These are phyloP conservation scores for Bipolaris cookei DNA, from an alignment of 2,329 filamentous ascomycete genomes.

Conservation along the genomic window DNA sequence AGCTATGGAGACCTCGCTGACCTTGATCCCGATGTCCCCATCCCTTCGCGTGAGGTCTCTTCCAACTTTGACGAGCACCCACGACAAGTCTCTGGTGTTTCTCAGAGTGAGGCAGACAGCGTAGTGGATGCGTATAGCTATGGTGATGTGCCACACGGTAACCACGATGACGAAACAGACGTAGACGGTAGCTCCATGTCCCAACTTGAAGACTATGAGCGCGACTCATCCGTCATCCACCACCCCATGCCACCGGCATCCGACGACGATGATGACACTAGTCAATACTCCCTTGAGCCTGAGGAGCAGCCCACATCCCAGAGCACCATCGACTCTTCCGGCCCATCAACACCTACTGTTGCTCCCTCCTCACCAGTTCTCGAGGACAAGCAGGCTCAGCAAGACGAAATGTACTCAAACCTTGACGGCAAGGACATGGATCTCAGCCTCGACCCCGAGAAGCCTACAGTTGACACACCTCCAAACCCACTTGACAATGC, in stretches of 20 bases:
- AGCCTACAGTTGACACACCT: slow-evolving; percentile 50
- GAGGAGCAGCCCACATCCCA: slow-evolving; percentile 45
- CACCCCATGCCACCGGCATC: slow-evolving; percentile 51
- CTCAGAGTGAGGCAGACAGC: slow-evolving; percentile 60
- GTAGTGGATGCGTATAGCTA: slow-evolving; percentile 66
- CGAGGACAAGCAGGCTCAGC: slow-evolving; percentile 37
- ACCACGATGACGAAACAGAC: slow-evolving; percentile 59
- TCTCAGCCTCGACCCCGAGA: slow-evolving; percentile 62
- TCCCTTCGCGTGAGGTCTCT: slow-evolving; percentile 80
- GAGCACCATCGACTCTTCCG: slow-evolving; percentile 50
- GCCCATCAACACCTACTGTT: slow-evolving; percentile 56
- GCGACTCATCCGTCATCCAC: slow-evolving; percentile 62
- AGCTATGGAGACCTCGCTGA: slow-evolving; percentile 59
- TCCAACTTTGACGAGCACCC: slow-evolving; percentile 65
- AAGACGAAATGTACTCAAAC: slow-evolving; percentile 55
- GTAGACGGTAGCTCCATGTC: slow-evolving; percentile 61
- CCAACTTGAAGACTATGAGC: slow-evolving; percentile 51
- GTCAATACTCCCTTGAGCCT: slow-evolving; percentile 60
- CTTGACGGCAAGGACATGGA: slow-evolving; percentile 61
- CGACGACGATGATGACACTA: slow-evolving; percentile 62
- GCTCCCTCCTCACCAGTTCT: slow-evolving; percentile 35
- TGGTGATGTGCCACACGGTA: slow-evolving; percentile 64
- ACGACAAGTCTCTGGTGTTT: slow-evolving; percentile 66
- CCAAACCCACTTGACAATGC: slow-evolving; percentile 41
- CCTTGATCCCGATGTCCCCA: slow-evolving; percentile 86